Evolutionary conservation across 2,329 filamentous ascomycete species (phyloP).

Genomic region (Fusarium hainanense): DNA sequence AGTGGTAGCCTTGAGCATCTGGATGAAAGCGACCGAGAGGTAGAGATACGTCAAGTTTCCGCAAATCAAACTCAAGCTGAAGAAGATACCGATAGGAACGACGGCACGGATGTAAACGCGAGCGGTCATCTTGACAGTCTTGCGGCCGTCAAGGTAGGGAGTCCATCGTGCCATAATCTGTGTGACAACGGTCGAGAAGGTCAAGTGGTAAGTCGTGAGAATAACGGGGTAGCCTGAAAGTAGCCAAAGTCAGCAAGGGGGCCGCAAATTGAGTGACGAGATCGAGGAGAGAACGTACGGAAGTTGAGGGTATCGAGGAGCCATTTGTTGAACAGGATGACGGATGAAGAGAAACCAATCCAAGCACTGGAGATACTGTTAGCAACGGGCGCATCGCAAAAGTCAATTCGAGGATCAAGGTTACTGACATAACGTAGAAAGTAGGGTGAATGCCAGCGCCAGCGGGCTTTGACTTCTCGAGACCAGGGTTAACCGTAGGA

Average conservation of each 20-base stretch:
- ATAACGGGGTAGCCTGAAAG: conserved; percentile 75
- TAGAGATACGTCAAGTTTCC: conserved; percentile 97
- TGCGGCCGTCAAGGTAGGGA: conserved; percentile 88
- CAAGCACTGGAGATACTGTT: conserved; percentile 72
- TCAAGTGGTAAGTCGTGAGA: conserved; percentile 94
- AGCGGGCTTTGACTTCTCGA: conserved; percentile 75
- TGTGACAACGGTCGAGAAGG: conserved; percentile 93
- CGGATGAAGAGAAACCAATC: conserved; percentile 91
- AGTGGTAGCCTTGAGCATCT: conserved; percentile 99
- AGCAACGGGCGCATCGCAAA: conserved; percentile 14
- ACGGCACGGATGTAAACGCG: conserved; percentile 93
- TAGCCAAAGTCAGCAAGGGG: conserved; percentile 33
- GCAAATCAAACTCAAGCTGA: conserved; percentile 95
- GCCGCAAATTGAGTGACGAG: conserved; percentile 3
- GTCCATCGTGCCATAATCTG: conserved; percentile 93
- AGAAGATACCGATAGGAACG: conserved; percentile 94
- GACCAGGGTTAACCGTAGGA: conserved; percentile 81
- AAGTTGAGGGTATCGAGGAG: conserved; percentile 89
- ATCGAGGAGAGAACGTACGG: conserved; percentile 54
- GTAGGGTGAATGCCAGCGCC: conserved; percentile 78
- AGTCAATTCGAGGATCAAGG: background rate
- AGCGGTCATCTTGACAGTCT: conserved; percentile 97
- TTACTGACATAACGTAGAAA: conserved; percentile 80
- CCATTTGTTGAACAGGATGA: conserved; percentile 99
- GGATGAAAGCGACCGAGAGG: conserved; percentile 95